phyloP scores from a whole-genome alignment of 345 rosid genomes.

The Nasturtium officinale region DNA sequence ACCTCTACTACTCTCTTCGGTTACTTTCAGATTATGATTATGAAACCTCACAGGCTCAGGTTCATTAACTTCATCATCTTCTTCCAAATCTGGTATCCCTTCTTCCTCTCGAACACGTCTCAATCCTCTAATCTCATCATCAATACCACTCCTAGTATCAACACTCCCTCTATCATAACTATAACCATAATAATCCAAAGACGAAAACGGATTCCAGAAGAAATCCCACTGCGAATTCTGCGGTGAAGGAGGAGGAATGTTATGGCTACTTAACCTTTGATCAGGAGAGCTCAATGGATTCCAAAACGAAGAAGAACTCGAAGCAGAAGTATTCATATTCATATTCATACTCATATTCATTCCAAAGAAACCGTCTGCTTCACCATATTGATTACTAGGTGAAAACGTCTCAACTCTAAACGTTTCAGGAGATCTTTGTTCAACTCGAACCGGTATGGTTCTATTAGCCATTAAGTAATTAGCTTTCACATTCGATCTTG shows the following conservation, averaged over 20 bases:
- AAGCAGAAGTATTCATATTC: slow-evolving; percentile 40
- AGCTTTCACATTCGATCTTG: slow-evolving; percentile 58
- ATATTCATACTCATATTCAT: slow-evolving; percentile 49
- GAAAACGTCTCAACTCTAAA: slow-evolving; percentile 61
- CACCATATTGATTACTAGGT: slow-evolving; percentile 56
- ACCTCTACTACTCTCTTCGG: slow-evolving; percentile 46
- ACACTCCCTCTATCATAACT: slow-evolving; percentile 53
- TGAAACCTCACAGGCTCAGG: slow-evolving; percentile 53
- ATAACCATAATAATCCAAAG: slow-evolving; percentile 80
- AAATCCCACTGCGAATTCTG: slow-evolving; percentile 92
- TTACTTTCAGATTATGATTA: slow-evolving; percentile 35
- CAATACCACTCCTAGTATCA: slow-evolving; percentile 58
- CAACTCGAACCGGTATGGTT: slow-evolving; percentile 66
- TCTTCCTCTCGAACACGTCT: slow-evolving; percentile 96
- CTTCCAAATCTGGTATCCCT: slow-evolving; percentile 92
- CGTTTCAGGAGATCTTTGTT: slow-evolving; percentile 86
- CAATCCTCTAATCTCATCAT: slow-evolving; percentile 78
- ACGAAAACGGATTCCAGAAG: slow-evolving; percentile 97
- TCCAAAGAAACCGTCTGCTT: slow-evolving; percentile 60
- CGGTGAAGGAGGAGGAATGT: slow-evolving; percentile 83
- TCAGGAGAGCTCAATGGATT: slow-evolving; percentile 43
- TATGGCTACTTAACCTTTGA: slow-evolving; percentile 50
- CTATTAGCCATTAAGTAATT: slow-evolving; percentile 72
- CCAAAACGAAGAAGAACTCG: slow-evolving; percentile 40
- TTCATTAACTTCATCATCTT: slow-evolving; percentile 65